phyloP scores from a whole-genome alignment of 306 rosid species.

The Ceratonia siliqua region DNA sequence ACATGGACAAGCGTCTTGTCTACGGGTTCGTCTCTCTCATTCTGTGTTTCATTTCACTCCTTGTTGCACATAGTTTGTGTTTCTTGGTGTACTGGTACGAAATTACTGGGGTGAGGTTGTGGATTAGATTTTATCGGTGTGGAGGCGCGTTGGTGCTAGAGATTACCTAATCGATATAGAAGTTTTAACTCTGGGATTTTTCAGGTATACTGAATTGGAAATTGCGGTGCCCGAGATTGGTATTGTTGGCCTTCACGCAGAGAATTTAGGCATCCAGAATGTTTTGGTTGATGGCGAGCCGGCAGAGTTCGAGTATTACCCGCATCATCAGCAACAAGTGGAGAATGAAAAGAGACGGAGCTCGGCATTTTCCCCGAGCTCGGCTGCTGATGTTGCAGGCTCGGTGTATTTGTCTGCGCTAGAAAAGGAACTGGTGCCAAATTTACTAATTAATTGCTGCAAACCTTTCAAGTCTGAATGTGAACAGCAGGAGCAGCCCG shows the following conservation, averaged over 20 bases:
- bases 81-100: background rate
- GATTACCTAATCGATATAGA: background rate
- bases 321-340: conserved; percentile 47
- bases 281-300: conserved; percentile 92
- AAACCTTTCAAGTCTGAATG: conserved; percentile 62
- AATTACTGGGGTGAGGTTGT: background rate
- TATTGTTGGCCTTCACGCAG: conserved; percentile 89
- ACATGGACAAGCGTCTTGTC: conserved; percentile 61
- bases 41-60: background rate
- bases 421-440: conserved; percentile 76
- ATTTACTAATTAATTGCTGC: conserved; percentile 84
- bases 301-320: conserved; percentile 82
- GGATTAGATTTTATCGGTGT: conserved; percentile 22
- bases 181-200: background rate
- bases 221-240: conserved; percentile 92
- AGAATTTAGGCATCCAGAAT: conserved; percentile 80
- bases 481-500: conserved; percentile 63
- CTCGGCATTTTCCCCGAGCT: conserved; percentile 56
- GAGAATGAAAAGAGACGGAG: conserved; percentile 64
- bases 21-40: conserved; percentile 68
- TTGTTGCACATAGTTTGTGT: background rate
- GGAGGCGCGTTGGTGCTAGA: background rate
- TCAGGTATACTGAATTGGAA: conserved; percentile 86
- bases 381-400: conserved; percentile 85
- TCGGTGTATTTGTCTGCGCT: conserved; percentile 65